phyloP scores from a whole-genome alignment of 1,139 yeast species.

The Magnusiomyces paraingens region DNA sequence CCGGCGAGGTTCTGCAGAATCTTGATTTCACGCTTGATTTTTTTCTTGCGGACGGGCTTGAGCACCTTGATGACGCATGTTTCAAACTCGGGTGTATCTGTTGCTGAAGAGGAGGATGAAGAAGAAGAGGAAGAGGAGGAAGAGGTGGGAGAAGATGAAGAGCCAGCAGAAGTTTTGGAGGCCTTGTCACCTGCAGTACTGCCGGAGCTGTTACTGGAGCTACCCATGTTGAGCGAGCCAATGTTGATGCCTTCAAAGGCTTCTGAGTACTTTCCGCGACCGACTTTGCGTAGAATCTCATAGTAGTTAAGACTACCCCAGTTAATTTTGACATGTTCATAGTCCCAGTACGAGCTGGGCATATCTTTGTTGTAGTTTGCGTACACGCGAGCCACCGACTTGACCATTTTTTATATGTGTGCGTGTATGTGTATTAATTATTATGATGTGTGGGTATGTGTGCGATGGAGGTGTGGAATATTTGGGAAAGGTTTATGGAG shows the following conservation, averaged over 20 bases:
- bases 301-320: conserved; percentile 71
- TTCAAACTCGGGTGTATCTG: conserved; percentile 24
- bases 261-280: conserved; percentile 96
- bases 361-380: conserved; percentile 75
- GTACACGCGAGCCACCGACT: conserved; percentile 77
- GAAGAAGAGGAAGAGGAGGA: conserved; percentile 8
- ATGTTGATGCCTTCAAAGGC: conserved; percentile 79
- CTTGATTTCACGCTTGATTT: conserved; percentile 90
- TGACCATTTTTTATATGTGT: background rate
- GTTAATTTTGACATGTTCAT: conserved; percentile 46
- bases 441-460: too few species aligned
- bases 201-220: background rate
- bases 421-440: too few species aligned
- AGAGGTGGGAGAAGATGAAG: conserved; percentile 2
- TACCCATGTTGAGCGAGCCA: conserved; percentile 14
- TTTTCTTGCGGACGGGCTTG: conserved; percentile 94
- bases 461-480: too few species aligned
- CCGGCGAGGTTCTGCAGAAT: conserved; percentile 82
- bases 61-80: conserved; percentile 79
- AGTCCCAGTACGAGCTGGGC: conserved; percentile 92
- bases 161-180: too few species aligned
- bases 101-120: background rate
- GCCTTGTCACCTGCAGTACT: background rate
- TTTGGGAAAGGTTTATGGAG: too few species aligned
- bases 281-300: conserved; percentile 87